Evolutionary conservation across 257 asterid species (phyloP).

Genomic region (Solanum peruvianum): DNA sequence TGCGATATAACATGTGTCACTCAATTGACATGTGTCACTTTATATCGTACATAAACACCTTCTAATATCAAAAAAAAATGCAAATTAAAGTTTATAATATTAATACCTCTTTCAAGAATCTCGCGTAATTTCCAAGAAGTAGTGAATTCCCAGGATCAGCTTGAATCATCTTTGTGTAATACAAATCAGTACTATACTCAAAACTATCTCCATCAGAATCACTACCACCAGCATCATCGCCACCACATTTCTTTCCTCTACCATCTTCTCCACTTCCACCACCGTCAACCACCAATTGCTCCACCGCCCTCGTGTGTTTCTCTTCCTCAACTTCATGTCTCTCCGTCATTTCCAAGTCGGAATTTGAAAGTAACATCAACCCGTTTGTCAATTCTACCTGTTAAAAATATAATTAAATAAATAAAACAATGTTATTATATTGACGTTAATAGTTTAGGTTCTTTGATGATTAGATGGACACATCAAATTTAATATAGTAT

Average conservation of each 20-base stretch:
- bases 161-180: conserved; percentile 31
- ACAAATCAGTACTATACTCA: conserved; percentile 9
- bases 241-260: conserved; percentile 4
- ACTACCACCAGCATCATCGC: neutral
- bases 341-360: neutral
- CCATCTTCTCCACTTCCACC: conserved; percentile 9
- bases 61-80: neutral
- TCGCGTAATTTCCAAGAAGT: conserved; percentile 47
- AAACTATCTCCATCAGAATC: neutral
- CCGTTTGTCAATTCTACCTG: neutral
- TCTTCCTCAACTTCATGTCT: neutral
- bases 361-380: neutral
- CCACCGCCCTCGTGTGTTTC: neutral
- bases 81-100: neutral
- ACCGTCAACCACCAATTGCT: neutral
- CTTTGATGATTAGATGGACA: neutral
- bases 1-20: neutral
- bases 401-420: neutral
- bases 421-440: neutral
- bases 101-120: conserved; percentile 20
- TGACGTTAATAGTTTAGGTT: neutral
- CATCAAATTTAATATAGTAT: neutral
- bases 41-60: neutral
- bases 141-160: conserved; percentile 35
- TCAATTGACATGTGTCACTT: neutral